phyloP scores from a whole-genome alignment of 169 alveolate genomes.

The Babesia ovata region DNA sequence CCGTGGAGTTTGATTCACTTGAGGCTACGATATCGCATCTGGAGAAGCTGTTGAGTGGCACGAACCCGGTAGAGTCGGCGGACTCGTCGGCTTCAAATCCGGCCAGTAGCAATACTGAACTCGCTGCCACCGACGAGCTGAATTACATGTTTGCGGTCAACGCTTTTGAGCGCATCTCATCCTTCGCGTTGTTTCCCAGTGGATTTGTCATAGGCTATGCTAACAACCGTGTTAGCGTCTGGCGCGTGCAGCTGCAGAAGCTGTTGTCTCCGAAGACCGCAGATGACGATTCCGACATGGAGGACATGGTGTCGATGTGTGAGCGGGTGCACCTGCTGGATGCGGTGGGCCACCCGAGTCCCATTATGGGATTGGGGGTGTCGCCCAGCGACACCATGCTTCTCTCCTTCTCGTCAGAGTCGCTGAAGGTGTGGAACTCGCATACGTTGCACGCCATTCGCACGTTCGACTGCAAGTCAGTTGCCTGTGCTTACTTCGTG shows the following conservation, averaged over 20 bases:
- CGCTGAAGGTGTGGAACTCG: conserved; percentile 38
- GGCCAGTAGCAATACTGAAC: conserved; percentile 35
- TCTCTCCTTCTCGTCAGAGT: conserved; percentile 19
- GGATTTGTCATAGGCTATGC: conserved; percentile 40
- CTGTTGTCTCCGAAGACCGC: conserved; percentile 18
- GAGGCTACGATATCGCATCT: conserved; percentile 31
- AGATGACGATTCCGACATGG: conserved; percentile 31
- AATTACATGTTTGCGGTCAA: conserved; percentile 58
- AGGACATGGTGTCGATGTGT: conserved; percentile 15
- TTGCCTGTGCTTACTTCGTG: conserved; percentile 39
- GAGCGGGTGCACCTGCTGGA: conserved; percentile 35
- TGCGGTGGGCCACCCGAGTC: conserved; percentile 54
- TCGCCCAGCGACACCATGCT: conserved; percentile 53
- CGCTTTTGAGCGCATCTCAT: conserved; percentile 40
- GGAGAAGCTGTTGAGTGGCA: conserved; percentile 35
- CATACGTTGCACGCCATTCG: conserved; percentile 28
- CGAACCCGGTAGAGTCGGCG: conserved; percentile 2
- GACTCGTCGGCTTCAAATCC: background rate
- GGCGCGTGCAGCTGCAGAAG: conserved; percentile 50
- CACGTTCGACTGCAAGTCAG: conserved; percentile 22
- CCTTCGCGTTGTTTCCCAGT: conserved; percentile 3
- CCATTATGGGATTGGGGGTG: conserved; percentile 45
- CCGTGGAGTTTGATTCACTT: conserved; percentile 5
- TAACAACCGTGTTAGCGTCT: conserved; percentile 31
- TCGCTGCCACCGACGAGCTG: conserved; percentile 55